Conservation (phyloP, 495 filamentous ascomycete genomes). For the Lophiostoma macrostomum region DNA sequence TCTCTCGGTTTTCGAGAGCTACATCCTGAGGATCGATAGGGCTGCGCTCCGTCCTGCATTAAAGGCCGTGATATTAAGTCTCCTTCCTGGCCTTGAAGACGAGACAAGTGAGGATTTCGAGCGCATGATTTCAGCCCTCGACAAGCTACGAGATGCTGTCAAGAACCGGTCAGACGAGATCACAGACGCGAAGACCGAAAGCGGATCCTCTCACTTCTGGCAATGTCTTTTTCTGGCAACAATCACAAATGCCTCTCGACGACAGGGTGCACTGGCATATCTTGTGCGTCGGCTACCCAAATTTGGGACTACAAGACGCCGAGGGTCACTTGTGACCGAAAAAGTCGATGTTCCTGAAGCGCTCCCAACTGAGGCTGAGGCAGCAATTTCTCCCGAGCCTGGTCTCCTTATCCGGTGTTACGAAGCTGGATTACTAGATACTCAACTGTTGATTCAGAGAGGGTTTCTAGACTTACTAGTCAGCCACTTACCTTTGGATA, state of each 20-base stretch:
- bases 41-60: constrained; percentile 75
- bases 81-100: constrained; percentile 90
- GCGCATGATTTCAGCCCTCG: constrained; percentile 71
- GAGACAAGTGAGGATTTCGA: constrained; percentile 97
- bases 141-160: constrained; percentile 70
- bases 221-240: constrained; percentile 93
- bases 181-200: constrained; percentile 49
- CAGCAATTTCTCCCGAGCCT: constrained; percentile 86
- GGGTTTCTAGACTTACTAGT: constrained; percentile 93
- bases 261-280: constrained; percentile 84
- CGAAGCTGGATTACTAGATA: constrained; percentile 81
- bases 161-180: constrained; percentile 9
- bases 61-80: constrained; percentile 78
- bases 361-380: constrained; percentile 53
- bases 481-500: constrained; percentile 85
- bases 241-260: constrained; percentile 79
- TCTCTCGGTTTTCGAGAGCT: constrained; percentile 75
- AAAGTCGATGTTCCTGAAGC: constrained; percentile 28
- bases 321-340: constrained; percentile 21
- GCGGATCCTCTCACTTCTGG: constrained; percentile 89
- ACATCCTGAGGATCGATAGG: constrained; percentile 68
- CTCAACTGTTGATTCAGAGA: constrained; percentile 86
- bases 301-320: constrained; percentile 47
- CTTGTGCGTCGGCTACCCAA: constrained; percentile 75
- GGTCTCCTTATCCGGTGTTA: constrained; percentile 88